phyloP scores from a whole-genome alignment of 441 rosid genomes.

The Pelargonium cotyledonis region DNA sequence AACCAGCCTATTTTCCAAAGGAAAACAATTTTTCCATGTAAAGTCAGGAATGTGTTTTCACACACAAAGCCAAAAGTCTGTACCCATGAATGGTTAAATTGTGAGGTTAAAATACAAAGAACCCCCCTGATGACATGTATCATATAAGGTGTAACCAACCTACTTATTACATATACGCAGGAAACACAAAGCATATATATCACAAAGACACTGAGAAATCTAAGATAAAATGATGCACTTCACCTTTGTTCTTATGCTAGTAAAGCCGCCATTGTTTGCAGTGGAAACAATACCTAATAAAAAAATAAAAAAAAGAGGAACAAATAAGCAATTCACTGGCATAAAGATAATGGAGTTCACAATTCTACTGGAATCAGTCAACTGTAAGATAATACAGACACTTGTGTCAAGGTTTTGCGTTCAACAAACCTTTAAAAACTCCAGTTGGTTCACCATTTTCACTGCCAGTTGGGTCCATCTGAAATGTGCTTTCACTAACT shows the following conservation, averaged over 20 bases:
- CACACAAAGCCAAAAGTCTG: too few relatives aligned
- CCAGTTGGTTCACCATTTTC: conserved; percentile 71
- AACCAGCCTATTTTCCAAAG: too few relatives aligned
- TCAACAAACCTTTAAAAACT: conserved; percentile 58
- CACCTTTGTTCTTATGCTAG: conserved; percentile 82
- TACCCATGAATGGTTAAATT: too few relatives aligned
- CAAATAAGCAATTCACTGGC: not conserved
- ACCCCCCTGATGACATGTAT: too few relatives aligned
- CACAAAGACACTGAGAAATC: not conserved
- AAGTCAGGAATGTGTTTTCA: too few relatives aligned
- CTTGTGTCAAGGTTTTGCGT: conserved; percentile 1
- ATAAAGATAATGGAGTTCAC: not conserved
- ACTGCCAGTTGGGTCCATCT: conserved; percentile 53
- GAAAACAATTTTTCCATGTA: too few relatives aligned
- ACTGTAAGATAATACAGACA: not conserved
- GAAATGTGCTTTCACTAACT: conserved; percentile 71
- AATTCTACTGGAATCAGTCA: not conserved
- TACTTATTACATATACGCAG: not conserved
- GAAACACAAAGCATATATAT: conserved; percentile 4
- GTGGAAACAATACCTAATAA: conserved; percentile 71
- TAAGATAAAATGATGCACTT: conserved; percentile 16
- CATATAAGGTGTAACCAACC: not conserved
- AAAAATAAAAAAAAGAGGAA: too few relatives aligned
- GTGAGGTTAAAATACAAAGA: too few relatives aligned
- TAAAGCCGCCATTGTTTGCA: conserved; percentile 84